Evolutionary conservation across 257 asterid species (phyloP), one percentile per base, ranked within the genome.

Genomic region (Phtheirospermum japonicum): DNA sequence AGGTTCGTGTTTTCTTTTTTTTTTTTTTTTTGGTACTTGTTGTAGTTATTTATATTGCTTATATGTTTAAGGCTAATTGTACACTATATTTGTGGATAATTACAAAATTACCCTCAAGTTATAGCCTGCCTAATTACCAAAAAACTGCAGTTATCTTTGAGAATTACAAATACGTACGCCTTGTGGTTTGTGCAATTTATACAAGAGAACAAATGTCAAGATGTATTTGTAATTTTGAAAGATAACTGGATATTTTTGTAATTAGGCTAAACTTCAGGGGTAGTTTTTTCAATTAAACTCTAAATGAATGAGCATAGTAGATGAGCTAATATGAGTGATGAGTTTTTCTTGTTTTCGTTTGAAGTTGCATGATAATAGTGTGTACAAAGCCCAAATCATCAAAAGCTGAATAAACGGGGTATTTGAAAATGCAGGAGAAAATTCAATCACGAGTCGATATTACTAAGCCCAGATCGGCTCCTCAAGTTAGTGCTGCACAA

Each of bases 1-100:
- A 82, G 95, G 95, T 83, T 59, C 10, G 53, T 76, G 16, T 50
- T 28, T 23, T 57, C 57, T 43, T 45, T 28, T n/a, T n/a, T n/a
- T n/a, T n/a, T n/a, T n/a, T n/a, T n/a, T n/a, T 20, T 54, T 20
- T 69, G n/a, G 64, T 61, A 12, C 20, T 13, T 62, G 26, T 6
- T 23, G n/a, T 26, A 60, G 19, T 18, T 9, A 52, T n/a, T 51
- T 9, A 18, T 18, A 9, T 7, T 50, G 57, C 8, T 16, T 14
- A 16, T 48, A 17, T 16, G 53, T 48, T 16, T 12, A 40, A 1
- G 13, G 45, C 28, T 1, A 37, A 37, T 0, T 37, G 7, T 11
- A 6, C 10, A 0, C 0, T 9, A 37, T 37, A 37, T 39, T 9
- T 39, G 46, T 39, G 46, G 14, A 40, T 14, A 12, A 6, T 40